Evolutionary conservation across 192 early-diverging fungal genomes (phyloP).

Genomic region (Coemansia sp.): DNA sequence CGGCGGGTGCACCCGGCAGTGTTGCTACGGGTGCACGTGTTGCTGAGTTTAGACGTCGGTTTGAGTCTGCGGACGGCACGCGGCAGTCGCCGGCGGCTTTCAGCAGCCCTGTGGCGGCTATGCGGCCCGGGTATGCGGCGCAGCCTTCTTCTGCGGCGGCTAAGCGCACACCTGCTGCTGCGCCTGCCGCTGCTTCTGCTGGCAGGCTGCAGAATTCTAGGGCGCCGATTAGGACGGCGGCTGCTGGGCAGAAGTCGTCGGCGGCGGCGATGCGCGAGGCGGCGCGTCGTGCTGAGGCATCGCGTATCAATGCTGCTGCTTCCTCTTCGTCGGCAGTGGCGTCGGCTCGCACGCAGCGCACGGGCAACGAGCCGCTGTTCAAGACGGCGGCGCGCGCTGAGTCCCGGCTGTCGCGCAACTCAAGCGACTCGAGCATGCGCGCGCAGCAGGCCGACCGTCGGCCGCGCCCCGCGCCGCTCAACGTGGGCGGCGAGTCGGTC

Average conservation of each 20-base stretch:
- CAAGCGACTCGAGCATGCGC: conserved; percentile 11
- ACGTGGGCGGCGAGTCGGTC: not conserved
- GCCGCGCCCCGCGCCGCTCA: conserved; percentile 14
- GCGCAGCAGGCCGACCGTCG: conserved; percentile 19
- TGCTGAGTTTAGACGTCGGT: conserved; percentile 38
- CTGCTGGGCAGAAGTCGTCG: conserved; percentile 26
- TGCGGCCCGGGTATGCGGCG: conserved; percentile 44
- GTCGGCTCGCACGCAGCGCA: conserved; percentile 6
- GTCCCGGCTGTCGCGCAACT: not conserved
- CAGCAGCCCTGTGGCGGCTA: conserved; percentile 37
- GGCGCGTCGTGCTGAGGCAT: conserved; percentile 21
- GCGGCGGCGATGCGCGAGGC: conserved; percentile 48
- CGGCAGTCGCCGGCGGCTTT: conserved; percentile 12
- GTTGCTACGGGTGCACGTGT: conserved; percentile 11
- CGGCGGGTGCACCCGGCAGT: not conserved
- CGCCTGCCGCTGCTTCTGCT: conserved; percentile 2
- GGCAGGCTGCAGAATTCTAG: not conserved
- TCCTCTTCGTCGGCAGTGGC: not conserved
- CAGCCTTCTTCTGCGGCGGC: not conserved
- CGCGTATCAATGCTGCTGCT: conserved; percentile 16
- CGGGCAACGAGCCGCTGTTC: conserved; percentile 29
- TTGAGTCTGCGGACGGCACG: conserved; percentile 14
- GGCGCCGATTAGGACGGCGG: not conserved
- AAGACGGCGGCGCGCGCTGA: conserved; percentile 20
- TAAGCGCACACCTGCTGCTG: conserved; percentile 9